Evolutionary conservation across 352 stramenopile species (phyloP).

Genomic region (Pythium monospermum): DNA sequence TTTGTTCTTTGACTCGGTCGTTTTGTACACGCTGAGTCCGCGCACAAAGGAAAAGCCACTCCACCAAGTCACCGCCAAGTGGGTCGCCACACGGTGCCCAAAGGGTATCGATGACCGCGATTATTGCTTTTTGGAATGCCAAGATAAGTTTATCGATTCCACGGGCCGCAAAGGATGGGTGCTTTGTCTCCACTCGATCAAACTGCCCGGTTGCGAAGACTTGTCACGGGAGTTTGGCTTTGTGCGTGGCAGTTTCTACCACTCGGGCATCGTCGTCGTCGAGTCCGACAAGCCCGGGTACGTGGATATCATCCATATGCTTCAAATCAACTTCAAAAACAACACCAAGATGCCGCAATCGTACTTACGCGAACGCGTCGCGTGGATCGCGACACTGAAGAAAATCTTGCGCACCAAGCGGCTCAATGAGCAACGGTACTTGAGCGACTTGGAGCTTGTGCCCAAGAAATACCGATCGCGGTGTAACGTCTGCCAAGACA

Average conservation of each 20-base stretch:
- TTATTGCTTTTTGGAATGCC: constrained; percentile 78
- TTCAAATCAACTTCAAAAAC: constrained; percentile 81
- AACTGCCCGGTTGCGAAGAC: constrained; percentile 69
- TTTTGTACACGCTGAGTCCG: constrained; percentile 62
- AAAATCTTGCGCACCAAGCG: constrained; percentile 64
- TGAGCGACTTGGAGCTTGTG: constrained; percentile 78
- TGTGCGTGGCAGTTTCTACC: constrained; percentile 73
- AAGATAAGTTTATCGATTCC: constrained; percentile 85
- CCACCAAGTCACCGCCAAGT: constrained; percentile 84
- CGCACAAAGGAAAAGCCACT: constrained; percentile 70
- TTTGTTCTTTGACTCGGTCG: constrained; percentile 67
- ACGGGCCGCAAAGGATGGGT: constrained; percentile 78
- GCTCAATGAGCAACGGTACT: constrained; percentile 75
- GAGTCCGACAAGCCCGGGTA: constrained; percentile 65
- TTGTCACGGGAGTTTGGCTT: constrained; percentile 73
- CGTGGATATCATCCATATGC: constrained; percentile 79
- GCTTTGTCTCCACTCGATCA: constrained; percentile 79
- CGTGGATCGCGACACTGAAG: constrained; percentile 36
- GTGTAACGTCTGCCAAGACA: constrained; percentile 77
- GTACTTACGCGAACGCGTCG: constrained; percentile 27
- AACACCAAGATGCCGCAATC: constrained; percentile 39
- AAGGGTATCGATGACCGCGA: constrained; percentile 58
- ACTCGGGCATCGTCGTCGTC: constrained; percentile 81
- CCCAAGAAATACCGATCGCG: constrained; percentile 72
- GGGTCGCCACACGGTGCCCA: constrained; percentile 59